Evolutionary conservation across 75 land plant species (phyloP), one percentile per base, ranked within the genome.

Genomic region (Chamaecyparis obtusa): DNA sequence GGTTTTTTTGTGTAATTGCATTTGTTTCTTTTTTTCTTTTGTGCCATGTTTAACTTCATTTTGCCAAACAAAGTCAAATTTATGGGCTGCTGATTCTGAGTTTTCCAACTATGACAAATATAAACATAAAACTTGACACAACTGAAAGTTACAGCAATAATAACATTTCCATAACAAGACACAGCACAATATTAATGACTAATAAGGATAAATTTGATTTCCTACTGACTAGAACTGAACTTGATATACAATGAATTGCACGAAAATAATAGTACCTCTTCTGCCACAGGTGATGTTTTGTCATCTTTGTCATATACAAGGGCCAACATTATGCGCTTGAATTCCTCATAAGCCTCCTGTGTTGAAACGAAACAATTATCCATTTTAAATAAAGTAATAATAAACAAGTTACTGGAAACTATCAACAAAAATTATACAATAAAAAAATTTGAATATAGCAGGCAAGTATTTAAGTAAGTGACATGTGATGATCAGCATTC

Each of bases 261-360:
- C 0, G 10, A 41, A 46, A 72, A 72, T 8, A 32, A 24, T 72
- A 2, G 33, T 84, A 98, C 99, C 99, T 98, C 99, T 90, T 92
- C 89, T 88, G 92, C 91, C 71, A 98, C 99, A 2, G 99, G 99
- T 86, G 99, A 98, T 33, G 77, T 90, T 46, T 91, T 87, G 91
- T 98, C 97, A 85, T 98, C 93, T 90, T 97, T 98, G 87, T 95
- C 94, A 93, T 92, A 98, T 86, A 98, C 94, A 33, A 98, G 90
- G 33, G 97, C 99, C 80, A 98, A 91, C 41, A 98, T 93, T 15
- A 95, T 92, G 87, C 96, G 97, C 95, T 97, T 98, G 91, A 98
- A 98, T 87, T 98, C 99, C 92, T 97, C 99, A 90, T 98, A 98
- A 49, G 99, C 99, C 92, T 98, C 99, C 99, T 98, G 84, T 36